Percentiles rank a stretch among this genome's conserved stretches.
phyloP scores from a whole-genome alignment of 164 flowering plant genomes.

The Kingdonia uniflora region DNA sequence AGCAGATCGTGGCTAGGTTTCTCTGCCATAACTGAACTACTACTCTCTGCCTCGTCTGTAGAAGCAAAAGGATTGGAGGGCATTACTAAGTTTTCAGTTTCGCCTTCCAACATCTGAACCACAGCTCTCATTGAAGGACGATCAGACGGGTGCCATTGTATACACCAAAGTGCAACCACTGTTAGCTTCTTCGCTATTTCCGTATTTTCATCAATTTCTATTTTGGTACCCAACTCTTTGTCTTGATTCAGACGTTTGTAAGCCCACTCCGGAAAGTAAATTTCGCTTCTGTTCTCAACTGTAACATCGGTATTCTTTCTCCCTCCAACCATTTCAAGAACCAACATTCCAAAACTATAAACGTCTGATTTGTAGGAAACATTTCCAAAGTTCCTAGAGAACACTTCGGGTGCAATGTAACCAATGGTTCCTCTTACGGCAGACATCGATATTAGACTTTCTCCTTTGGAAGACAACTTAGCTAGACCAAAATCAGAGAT shows the following conservation, averaged over 20 bases:
- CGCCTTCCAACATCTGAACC: no score
- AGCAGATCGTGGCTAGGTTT: no score
- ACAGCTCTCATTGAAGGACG: constrained; percentile 5
- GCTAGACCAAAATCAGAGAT: constrained; percentile 12
- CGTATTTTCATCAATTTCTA: no score
- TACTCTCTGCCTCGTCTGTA: no score
- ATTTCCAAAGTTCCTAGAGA: constrained; percentile 4
- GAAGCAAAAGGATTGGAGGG: no score
- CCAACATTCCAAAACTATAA: constrained; percentile 11
- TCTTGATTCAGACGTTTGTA: neutral
- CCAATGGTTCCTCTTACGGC: constrained; percentile 8
- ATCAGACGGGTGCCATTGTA: constrained; percentile 6
- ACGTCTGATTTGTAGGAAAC: constrained; percentile 9
- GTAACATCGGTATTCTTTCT: constrained; percentile 5
- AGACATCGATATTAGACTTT: constrained; percentile 1
- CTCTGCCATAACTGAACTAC: no score
- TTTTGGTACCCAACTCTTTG: no score
- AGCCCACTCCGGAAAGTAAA: constrained; percentile 11
- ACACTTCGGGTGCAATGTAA: constrained; percentile 10
- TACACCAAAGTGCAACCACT: constrained; percentile 8
- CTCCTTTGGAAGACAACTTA: constrained; percentile 2
- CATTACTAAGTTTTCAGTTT: no score
- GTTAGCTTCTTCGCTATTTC: constrained; percentile 4
- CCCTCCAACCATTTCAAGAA: constrained; percentile 11
- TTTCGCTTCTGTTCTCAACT: neutral